Evolutionary conservation across 1,284 basidiomycete genomes (phyloP), one percentile per base, ranked within the genome.

Genomic region (Xerocomus nothofagi): DNA sequence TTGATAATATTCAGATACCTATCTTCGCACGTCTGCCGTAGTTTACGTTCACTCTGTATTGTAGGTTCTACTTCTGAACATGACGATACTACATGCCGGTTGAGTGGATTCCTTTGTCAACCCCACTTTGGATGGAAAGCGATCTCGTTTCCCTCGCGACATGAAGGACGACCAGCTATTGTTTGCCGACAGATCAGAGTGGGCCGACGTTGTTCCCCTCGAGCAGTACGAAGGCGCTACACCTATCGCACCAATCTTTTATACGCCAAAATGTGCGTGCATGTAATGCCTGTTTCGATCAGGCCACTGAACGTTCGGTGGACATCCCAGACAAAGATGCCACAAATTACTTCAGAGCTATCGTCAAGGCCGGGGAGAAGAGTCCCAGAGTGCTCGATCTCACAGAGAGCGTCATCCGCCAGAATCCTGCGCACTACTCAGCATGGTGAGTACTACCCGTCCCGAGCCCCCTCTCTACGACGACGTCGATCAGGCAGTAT

Each of bases 401-500:
- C 40, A 98, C 94, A 0, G 88, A 94, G 69, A 75, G 74, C 40
- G 82, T 97, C 59, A 93, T 98, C 55, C 77, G 85, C 26, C 74
- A 88, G 71, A 97, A 97, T 65, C 91, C 93, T 6, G 91, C 91
- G 2, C 95, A 97, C 66, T 98, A 97, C 65, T 89, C 93, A 41
- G 92, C 93, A 56, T 98, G 94, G 94, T 94, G 60, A 54, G 78
- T 59, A 18, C 39, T 26, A 33, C 27, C 8, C 36, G 18, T 43
- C 31, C 42, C 46, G 17, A 42, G 39, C 14, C n/a, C n/a, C 17
- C 8, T n/a, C 30, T 36, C 34, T 20, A 20, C 39, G 7, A 18
- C 4, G n/a, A n/a, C 27, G 12, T 45, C 40, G 27, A 51, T 36
- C 61, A 96, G 93, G 93, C 92, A 95, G 72, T 97, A 93, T 69